Evolutionary conservation across 83 land plant species (phyloP).

Genomic region (Larix sibirica): DNA sequence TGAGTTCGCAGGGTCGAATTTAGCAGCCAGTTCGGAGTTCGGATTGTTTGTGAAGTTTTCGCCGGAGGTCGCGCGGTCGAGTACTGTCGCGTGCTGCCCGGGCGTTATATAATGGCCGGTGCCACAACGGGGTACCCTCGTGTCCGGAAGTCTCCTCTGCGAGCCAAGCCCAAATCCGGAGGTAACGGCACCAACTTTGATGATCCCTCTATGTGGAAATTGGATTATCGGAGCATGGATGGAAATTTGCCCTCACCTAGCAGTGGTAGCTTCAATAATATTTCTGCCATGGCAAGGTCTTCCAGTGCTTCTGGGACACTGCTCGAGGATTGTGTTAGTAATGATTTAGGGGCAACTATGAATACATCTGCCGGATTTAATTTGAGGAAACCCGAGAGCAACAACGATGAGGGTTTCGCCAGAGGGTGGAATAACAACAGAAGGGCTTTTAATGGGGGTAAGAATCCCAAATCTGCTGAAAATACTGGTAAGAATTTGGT

Average conservation of each 20-base stretch:
- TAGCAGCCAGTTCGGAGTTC: background rate
- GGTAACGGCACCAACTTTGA: background rate
- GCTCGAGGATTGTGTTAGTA: background rate
- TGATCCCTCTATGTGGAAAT: background rate
- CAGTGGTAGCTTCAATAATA: background rate
- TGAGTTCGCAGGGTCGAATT: background rate
- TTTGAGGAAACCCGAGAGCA: no score
- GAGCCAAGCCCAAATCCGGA: background rate
- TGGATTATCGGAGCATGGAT: background rate
- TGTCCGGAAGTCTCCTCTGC: background rate
- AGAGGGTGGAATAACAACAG: background rate
- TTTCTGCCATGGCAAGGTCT: background rate
- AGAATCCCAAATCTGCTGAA: background rate
- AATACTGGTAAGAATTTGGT: background rate
- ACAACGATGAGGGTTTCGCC: background rate
- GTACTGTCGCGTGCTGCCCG: background rate
- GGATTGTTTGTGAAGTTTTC: background rate
- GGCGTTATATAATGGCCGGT: background rate
- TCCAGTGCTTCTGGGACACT: background rate
- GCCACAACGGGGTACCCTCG: background rate
- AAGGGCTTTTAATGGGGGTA: background rate
- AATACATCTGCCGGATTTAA: no score
- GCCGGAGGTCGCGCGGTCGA: background rate
- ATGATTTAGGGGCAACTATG: background rate
- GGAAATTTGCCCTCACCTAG: background rate